These are phyloP conservation scores for Diaporthe citrichinensis DNA, from an alignment of 2,329 filamentous ascomycete species.

Conservation along the genomic window DNA sequence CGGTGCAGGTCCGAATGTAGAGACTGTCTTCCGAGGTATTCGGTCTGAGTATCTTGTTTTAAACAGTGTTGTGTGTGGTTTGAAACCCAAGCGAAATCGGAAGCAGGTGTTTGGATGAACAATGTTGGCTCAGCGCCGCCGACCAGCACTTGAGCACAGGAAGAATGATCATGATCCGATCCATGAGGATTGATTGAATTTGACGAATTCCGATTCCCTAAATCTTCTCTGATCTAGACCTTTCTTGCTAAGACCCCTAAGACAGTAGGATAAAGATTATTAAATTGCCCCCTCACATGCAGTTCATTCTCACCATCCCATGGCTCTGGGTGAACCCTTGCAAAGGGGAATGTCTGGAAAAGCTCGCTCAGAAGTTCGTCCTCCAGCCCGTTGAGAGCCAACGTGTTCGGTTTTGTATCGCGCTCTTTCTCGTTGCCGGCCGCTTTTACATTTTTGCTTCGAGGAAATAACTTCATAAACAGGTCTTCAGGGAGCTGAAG, in stretches of 20 bases:
- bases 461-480: neutral
- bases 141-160: neutral
- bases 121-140: neutral
- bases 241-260: neutral
- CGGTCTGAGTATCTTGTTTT: neutral
- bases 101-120: neutral
- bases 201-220: neutral
- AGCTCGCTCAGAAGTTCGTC: neutral
- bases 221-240: neutral
- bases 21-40: too few species aligned
- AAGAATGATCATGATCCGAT: neutral
- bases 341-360: neutral
- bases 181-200: neutral
- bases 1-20: neutral
- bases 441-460: neutral
- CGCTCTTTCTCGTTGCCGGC: neutral
- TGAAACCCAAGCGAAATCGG: neutral
- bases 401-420: neutral
- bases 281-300: neutral
- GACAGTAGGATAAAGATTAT: neutral
- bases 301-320: neutral
- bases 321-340: neutral
- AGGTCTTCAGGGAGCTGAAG: neutral
- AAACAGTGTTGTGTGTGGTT: neutral
- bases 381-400: neutral